Evolutionary conservation across 306 rosid species (phyloP), one percentile per base, ranked within the genome.

Genomic region (Prunus armeniaca): DNA sequence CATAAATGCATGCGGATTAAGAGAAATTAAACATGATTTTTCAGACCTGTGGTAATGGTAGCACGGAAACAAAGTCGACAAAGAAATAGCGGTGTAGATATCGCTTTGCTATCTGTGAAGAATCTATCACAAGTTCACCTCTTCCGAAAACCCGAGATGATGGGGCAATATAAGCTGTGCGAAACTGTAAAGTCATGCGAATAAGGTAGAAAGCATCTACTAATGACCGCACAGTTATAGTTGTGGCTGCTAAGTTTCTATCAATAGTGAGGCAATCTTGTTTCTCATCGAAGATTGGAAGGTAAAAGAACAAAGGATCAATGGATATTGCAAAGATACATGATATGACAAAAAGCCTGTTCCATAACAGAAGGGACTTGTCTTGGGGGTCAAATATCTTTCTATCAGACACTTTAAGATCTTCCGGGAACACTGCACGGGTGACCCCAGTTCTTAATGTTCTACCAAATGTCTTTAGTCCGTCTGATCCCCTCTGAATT

Each of bases 101-200:
- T 69, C 97, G 84, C 80, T 54, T 78, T 9, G 97, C 98, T 65
- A 92, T 95, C 84, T 92, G 62, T 22, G 82, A 54, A 74, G 97
- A 88, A 82, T 92, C 97, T 38, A 90, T 95, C 43, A 95, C 98
- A 65, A 95, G 98, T 76, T 95, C 98, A 55, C 98, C 98, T 83
- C 98, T 80, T 43, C 98, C 98, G 28, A 95, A 92, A 34, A 95
- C 97, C 61, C 97, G 82, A 45, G 98, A 95, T 0, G 97, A 92
- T 12, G 98, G 98, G 0, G 96, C 96, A 43, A 95, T 89, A 68
- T 68, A 95, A 65, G 98, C 98, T 10, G 98, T 92, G 12, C 96
- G 87, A 72, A 92, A 90, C 62, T 92, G 96, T 6, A 95, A 89
- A 63, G 62, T 83, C 68, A 95, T 90, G 5, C 96, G 91, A 12